These are phyloP conservation scores for Gloeostereum incarnatum DNA, from an alignment of 768 basidiomycete genomes.

Conservation along the genomic window DNA sequence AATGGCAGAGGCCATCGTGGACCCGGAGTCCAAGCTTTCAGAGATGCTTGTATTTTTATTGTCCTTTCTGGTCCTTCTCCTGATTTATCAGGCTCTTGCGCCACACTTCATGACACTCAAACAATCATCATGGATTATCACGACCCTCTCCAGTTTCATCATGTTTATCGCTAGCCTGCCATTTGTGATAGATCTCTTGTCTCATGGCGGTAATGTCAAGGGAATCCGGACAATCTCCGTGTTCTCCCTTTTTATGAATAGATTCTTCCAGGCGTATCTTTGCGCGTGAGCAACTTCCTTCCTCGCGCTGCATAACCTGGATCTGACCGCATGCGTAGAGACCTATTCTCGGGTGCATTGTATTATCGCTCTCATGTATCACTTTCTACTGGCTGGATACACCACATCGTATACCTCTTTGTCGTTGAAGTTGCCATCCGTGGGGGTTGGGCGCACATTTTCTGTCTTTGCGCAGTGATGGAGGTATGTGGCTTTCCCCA, in stretches of 20 bases:
- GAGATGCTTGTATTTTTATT: too few species aligned
- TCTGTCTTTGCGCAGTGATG: conserved; percentile 36
- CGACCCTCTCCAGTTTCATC: conserved; percentile 24
- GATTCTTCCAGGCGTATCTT: conserved; percentile 41
- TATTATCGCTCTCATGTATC: conserved; percentile 38
- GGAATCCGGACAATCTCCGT: conserved; percentile 12
- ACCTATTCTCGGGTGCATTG: conserved; percentile 33
- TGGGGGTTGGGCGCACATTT: conserved; percentile 27
- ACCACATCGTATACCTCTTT: conserved; percentile 32
- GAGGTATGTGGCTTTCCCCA: conserved; percentile 22
- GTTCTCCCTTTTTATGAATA: conserved; percentile 15
- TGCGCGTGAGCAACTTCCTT: conserved; percentile 17
- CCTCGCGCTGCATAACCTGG: conserved; percentile 5
- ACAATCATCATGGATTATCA: conserved; percentile 40
- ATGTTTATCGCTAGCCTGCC: conserved; percentile 35
- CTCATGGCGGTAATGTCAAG: conserved; percentile 16
- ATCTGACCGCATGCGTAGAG: conserved; percentile 16
- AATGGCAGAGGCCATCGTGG: too few species aligned
- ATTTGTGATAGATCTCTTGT: conserved; percentile 20
- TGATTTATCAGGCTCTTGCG: neutral
- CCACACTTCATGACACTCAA: conserved; percentile 17
- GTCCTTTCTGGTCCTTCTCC: neutral
- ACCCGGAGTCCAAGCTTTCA: too few species aligned
- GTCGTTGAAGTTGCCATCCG: conserved; percentile 29
- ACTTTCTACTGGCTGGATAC: conserved; percentile 47